phyloP scores from a whole-genome alignment of 2,329 filamentous ascomycete genomes.

The Dactylonectria estremocensis region DNA sequence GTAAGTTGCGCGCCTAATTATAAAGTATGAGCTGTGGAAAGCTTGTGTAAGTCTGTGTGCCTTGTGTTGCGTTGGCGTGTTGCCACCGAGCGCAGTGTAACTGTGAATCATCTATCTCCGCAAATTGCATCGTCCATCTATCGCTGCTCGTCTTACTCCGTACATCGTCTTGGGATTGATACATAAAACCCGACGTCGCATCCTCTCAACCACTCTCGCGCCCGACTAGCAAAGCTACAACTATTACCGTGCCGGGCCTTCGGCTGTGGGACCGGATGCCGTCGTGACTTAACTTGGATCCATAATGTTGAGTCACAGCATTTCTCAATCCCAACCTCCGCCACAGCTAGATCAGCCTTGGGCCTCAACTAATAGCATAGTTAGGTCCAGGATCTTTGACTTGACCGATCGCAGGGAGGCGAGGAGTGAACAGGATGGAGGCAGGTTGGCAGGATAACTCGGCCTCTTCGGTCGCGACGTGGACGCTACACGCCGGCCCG shows the following conservation, averaged over 20 bases:
- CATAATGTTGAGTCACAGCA: constrained; percentile 43
- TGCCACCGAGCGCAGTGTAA: constrained; percentile 14
- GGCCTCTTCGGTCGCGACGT: constrained; percentile 22
- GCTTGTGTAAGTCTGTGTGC: constrained; percentile 19
- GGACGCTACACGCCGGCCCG: constrained; percentile 32
- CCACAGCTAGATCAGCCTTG: constrained; percentile 15
- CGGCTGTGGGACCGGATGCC: constrained; percentile 43
- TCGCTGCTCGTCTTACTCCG: constrained; percentile 7
- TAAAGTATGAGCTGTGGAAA: constrained; percentile 22
- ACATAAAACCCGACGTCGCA: constrained; percentile 24
- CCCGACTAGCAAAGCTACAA: constrained; percentile 27
- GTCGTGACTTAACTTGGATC: constrained; percentile 36
- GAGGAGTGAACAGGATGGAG: constrained; percentile 20
- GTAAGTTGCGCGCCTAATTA: constrained; percentile 28
- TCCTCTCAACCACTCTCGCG: constrained; percentile 23
- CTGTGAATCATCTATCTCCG: constrained; percentile 22
- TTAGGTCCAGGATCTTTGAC: constrained; percentile 17
- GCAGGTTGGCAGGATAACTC: constrained; percentile 13
- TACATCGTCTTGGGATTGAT: constrained; percentile 24
- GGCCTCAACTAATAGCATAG: constrained; percentile 17
- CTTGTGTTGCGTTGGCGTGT: constrained; percentile 14
- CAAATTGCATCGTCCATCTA: constrained; percentile 9
- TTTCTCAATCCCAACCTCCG: constrained; percentile 34
- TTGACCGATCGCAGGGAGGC: constrained; percentile 11
- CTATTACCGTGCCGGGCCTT: constrained; percentile 33